Base-by-base conservation (phyloP, 2,329 filamentous ascomycete species). In the Lachnellula cervina region DNA sequence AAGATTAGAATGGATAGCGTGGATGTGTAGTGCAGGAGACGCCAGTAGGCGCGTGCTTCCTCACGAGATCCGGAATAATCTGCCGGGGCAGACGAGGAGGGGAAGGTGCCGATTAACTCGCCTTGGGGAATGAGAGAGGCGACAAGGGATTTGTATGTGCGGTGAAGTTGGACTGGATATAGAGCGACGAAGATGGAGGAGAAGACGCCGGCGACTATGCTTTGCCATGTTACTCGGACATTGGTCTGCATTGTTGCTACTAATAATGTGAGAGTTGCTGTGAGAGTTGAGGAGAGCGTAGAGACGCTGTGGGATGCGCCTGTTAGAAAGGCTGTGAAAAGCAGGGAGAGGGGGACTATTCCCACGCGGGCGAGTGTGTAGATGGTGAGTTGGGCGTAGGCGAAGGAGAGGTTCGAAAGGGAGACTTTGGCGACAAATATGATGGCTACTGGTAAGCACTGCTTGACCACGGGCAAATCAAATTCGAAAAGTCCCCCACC, bases 401-500 rank as follows among this genome's bases (percentile, higher is more conserved):
- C 77, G 59, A 79, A 80, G 3, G 77, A 79, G 53, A 80, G 72
- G 65, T 80, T 81, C 61, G 76, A 80, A 17, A 81, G 70, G 16
- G 78, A 68, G 32, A 80, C 71, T 61, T 78, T 80, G 28, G 73
- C 71, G 25, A 79, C 69, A 57, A 77, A 80, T 49, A 80, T 72
- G 13, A 78, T 65, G 1, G 78, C 76, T 8, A 79, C 65, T 13
- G 77, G 77, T 1, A 80, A 65, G 19, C 77, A 75, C 54, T 75
- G 73, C 57, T 73, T 74, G 1, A 73, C 77, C n/a, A 76, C 70
- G 40, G 70, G 65, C 57, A 68, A 69, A 53, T 80, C 76, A 52
- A 80, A 79, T 58, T 80, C 78, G 53, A 81, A 77, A 3, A 80
- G 62, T 8, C 79, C 77, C 17, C 77, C 78, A n/a, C 78, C 77